phyloP scores from a whole-genome alignment of 805 yeast genomes.

The Starmerella lactis-condensi region DNA sequence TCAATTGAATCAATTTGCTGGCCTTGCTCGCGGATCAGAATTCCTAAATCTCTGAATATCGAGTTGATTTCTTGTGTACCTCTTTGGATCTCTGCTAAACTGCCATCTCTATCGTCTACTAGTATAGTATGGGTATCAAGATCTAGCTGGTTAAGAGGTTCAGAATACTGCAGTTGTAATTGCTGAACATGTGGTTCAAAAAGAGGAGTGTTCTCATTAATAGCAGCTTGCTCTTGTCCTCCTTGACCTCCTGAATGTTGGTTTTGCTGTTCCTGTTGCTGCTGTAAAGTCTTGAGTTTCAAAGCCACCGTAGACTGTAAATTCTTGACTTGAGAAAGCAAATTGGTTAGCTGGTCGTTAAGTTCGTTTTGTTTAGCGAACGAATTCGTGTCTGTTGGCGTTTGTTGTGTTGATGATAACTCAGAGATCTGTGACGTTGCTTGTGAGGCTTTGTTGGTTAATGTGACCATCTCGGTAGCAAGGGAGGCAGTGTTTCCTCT shows the following conservation, averaged over 20 bases:
- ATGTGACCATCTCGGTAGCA: constrained; percentile 7
- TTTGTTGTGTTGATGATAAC: background rate
- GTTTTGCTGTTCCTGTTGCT: constrained; percentile 1
- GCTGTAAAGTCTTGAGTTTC: constrained; percentile 4
- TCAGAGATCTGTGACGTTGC: constrained; percentile 6
- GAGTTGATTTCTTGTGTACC: constrained; percentile 75
- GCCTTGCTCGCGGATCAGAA: constrained; percentile 68
- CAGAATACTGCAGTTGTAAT: constrained; percentile 23
- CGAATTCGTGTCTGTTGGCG: background rate
- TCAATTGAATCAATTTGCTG: constrained; percentile 69
- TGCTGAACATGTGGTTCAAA: too few species aligned
- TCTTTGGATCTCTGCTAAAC: constrained; percentile 49
- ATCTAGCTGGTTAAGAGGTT: constrained; percentile 21
- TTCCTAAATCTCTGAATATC: constrained; percentile 64
- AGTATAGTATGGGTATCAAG: constrained; percentile 18
- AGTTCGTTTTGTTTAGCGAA: constrained; percentile 9
- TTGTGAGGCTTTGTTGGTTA: constrained; percentile 7
- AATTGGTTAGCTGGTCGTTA: constrained; percentile 5
- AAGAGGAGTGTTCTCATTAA: too few species aligned
- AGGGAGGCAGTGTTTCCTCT: constrained; percentile 4
- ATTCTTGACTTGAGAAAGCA: constrained; percentile 7
- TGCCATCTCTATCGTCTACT: constrained; percentile 55
- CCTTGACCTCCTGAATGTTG: background rate
- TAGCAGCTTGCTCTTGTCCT: constrained; percentile 2
- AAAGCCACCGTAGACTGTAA: constrained; percentile 7